These are phyloP conservation scores for Paulownia fortunei DNA, from an alignment of 257 asterid genomes.

Conservation along the genomic window DNA sequence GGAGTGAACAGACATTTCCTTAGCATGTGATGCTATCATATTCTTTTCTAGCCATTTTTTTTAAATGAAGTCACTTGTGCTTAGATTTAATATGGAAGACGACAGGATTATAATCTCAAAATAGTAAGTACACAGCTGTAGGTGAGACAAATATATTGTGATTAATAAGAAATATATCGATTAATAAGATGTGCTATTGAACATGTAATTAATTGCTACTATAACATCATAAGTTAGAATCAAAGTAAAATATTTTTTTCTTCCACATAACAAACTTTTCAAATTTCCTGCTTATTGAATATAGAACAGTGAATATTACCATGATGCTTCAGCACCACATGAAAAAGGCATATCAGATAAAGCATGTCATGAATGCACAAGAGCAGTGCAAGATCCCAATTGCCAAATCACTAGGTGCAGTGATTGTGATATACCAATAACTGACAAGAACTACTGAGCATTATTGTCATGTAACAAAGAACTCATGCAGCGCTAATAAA, in stretches of 20 bases:
- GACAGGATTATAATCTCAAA: background rate
- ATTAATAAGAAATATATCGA: background rate
- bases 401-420: too few relatives aligned
- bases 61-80: background rate
- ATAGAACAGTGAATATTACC: too few relatives aligned
- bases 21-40: background rate
- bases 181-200: too few relatives aligned
- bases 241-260: too few relatives aligned
- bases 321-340: background rate
- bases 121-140: too few relatives aligned
- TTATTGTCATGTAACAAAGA: background rate
- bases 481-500: background rate
- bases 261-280: too few relatives aligned
- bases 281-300: too few relatives aligned
- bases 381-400: too few relatives aligned
- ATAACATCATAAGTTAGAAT: too few relatives aligned
- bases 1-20: background rate
- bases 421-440: too few relatives aligned
- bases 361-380: constrained; percentile 13
- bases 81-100: background rate
- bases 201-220: too few relatives aligned
- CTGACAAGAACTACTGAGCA: too few relatives aligned
- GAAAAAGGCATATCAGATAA: constrained; percentile 1
- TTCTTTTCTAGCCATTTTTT: background rate
- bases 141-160: background rate